Evolutionary conservation across 805 yeast species (phyloP).

Genomic region (Metschnikowia peoriensis): DNA sequence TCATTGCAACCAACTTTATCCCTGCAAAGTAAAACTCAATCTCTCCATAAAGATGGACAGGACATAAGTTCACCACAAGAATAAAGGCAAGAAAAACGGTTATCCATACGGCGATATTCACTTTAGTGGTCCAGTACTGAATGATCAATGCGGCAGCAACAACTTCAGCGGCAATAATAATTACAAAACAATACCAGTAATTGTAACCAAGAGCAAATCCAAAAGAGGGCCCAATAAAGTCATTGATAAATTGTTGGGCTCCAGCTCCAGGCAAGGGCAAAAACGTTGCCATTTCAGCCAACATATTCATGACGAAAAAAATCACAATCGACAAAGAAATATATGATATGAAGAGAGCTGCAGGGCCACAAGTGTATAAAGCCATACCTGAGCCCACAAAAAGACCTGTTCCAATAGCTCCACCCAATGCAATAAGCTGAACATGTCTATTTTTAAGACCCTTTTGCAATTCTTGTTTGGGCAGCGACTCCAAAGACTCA

Average conservation of each 20-base stretch:
- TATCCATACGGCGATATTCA: slow-evolving; percentile 40
- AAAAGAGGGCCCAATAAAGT: slow-evolving; percentile 18
- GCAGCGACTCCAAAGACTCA: slow-evolving; percentile 15
- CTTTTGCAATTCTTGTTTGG: slow-evolving; percentile 15
- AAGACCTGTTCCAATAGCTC: slow-evolving; percentile 23
- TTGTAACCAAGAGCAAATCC: slow-evolving; percentile 22
- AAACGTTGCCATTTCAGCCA: slow-evolving; percentile 23
- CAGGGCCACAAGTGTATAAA: slow-evolving; percentile 17
- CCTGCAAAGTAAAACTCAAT: slow-evolving; percentile 20
- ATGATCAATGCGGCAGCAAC: slow-evolving; percentile 20
- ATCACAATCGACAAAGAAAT: slow-evolving; percentile 18
- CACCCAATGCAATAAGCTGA: slow-evolving; percentile 23
- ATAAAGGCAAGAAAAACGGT: slow-evolving; percentile 25
- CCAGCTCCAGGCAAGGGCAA: slow-evolving; percentile 23
- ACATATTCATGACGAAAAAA: slow-evolving; percentile 22
- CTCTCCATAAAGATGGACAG: slow-evolving; percentile 20
- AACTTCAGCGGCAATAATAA: slow-evolving; percentile 20
- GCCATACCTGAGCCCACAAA: slow-evolving; percentile 22
- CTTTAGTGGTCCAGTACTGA: slow-evolving; percentile 22
- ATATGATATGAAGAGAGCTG: slow-evolving; percentile 19
- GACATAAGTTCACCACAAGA: slow-evolving; percentile 16
- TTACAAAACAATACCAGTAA: slow-evolving; percentile 20
- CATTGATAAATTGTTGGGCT: slow-evolving; percentile 20
- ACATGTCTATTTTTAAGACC: slow-evolving; percentile 23
- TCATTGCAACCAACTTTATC: slow-evolving; percentile 19